Conservation (phyloP, 2,329 filamentous ascomycete genomes). For the Rosellinia necatrix region DNA sequence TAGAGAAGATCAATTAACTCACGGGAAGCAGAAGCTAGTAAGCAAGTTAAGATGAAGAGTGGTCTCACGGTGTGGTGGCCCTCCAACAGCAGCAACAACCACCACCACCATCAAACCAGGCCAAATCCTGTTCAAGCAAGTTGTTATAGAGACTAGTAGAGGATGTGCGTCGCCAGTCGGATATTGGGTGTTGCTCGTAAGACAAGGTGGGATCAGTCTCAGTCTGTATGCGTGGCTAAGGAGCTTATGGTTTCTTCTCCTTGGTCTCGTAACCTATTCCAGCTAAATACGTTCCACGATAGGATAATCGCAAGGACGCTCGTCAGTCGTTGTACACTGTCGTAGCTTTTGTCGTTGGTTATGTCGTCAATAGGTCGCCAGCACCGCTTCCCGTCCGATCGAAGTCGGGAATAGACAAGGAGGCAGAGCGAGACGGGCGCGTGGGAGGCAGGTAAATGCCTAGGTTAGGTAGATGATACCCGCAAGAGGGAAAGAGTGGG, state of each 20-base stretch:
- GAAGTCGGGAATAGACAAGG: background rate
- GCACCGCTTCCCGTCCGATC: background rate
- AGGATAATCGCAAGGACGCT: slow-evolving; percentile 1
- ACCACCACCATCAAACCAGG: slow-evolving; percentile 3
- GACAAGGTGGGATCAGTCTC: slow-evolving; percentile 22
- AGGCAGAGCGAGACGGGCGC: background rate
- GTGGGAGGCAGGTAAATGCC: background rate
- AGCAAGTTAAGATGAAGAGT: background rate
- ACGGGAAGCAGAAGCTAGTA: slow-evolving; percentile 18
- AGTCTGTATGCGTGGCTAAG: slow-evolving; percentile 4
- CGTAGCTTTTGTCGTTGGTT: background rate
- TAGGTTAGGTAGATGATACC: too few species aligned
- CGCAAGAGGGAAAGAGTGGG: background rate
- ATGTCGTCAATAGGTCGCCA: background rate
- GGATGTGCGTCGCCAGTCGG: background rate
- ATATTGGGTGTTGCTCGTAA: slow-evolving; percentile 12
- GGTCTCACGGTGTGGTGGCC: background rate
- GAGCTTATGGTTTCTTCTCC: slow-evolving; percentile 13
- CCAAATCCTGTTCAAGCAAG: background rate
- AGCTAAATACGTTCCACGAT: slow-evolving; percentile 6
- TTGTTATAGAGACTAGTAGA: background rate
- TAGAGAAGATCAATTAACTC: slow-evolving; percentile 5
- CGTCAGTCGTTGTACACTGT: background rate
- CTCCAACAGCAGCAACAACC: background rate
- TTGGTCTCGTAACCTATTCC: slow-evolving; percentile 1